Conservation (phyloP, 2,329 filamentous ascomycete genomes). For the Xylariaceae sp. region DNA sequence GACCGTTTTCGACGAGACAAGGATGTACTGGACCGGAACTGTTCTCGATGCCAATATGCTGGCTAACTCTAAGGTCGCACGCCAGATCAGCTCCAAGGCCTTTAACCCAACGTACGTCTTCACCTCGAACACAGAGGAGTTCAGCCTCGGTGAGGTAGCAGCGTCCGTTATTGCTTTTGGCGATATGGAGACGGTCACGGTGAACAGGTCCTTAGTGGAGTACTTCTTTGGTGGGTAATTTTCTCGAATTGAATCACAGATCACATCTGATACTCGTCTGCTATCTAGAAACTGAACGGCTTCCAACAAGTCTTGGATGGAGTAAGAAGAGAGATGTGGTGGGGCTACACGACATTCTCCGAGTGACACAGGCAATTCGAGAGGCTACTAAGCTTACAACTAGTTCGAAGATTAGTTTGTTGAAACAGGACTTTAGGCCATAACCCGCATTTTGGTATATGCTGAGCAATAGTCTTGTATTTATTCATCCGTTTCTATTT, state of each 20-base stretch:
- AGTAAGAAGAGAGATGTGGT: conserved; percentile 1
- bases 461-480: no score
- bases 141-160: conserved; percentile 57
- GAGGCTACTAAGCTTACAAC: conserved; percentile 9
- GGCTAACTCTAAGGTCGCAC: conserved; percentile 40
- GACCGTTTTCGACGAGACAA: conserved; percentile 53
- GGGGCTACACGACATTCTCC: not conserved
- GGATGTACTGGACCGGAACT: conserved; percentile 52
- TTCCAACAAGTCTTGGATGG: conserved; percentile 13
- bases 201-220: conserved; percentile 47
- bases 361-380: not conserved
- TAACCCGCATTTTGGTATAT: not conserved
- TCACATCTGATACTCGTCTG: not conserved
- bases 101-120: conserved; percentile 21
- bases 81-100: conserved; percentile 15
- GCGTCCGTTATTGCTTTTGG: conserved; percentile 59
- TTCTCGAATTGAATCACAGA: not conserved
- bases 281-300: conserved; percentile 12
- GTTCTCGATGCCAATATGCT: conserved; percentile 48
- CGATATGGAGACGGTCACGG: conserved; percentile 47
- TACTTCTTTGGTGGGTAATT: conserved; percentile 51
- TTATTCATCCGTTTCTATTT: no score
- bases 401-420: not conserved
- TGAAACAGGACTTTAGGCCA: not conserved
- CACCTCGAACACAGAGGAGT: conserved; percentile 41